Base-by-base conservation (phyloP, 1,284 basidiomycete genomes). In the Peniophora sp. region DNA sequence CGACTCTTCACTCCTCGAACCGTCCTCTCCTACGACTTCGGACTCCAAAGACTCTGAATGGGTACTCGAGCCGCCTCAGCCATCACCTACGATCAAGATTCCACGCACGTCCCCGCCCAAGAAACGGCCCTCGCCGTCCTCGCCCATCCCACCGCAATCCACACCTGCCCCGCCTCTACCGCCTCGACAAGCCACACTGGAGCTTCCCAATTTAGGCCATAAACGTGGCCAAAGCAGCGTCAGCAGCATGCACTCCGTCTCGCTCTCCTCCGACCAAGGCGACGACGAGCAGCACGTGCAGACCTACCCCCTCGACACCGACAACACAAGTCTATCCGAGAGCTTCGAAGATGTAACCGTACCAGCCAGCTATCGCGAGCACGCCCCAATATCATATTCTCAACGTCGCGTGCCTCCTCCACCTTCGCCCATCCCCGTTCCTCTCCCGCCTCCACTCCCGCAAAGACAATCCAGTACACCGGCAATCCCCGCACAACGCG, bases 241-340 rank as follows among this genome's bases (percentile, higher is more conserved):
- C 36, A 87, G 86, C 3, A 89, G 86, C 17, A 87, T 89, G 55
- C 85, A 88, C 58, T 89, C 87, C 0, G 83, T 89, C 16, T 89
- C 87, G 0, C 74, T 89, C 3, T 89, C 86, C 2, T 85, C 83
- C 9, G 82, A 85, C 55, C 74, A 73, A n/a, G 68, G 65, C 17
- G 65, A 73, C 24, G 77, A 78, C 53, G 69, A 49, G 0, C 68
- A 65, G 47, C 68, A 69, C 55, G 70, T 77, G 23, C 66, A 75
- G 23, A 75, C 75, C 2, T 74, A 70, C 58, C 74, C 75, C 16
- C 64, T 75, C 16, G 78, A 81, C 56, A 55, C 68, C 3, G 82
- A 85, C 57, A 69, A 72, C 8, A 69, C 70, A 51, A 85, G 82
- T 57, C 71, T 87, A 11, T 72, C 75, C 51, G 85, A 85, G 53